phyloP scores from a whole-genome alignment of 1,139 yeast species.

The Debaryomyces coudertii region DNA sequence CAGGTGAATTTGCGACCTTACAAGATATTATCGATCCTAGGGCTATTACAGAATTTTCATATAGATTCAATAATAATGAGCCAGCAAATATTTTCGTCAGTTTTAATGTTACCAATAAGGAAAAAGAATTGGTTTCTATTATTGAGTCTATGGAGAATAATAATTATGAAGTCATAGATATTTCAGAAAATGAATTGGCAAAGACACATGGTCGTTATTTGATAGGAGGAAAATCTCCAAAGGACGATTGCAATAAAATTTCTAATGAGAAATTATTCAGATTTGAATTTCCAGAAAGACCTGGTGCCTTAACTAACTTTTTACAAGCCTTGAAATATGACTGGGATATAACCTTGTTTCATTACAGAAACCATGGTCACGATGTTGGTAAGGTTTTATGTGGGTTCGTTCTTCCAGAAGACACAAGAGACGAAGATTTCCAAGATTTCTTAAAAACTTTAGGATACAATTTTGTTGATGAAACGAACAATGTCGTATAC shows the following conservation, averaged over 20 bases:
- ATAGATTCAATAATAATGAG: constrained; percentile 63
- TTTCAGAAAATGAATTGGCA: constrained; percentile 91
- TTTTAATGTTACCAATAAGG: constrained; percentile 77
- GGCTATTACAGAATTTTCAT: constrained; percentile 89
- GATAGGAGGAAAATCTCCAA: constrained; percentile 81
- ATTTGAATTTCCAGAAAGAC: constrained; percentile 96
- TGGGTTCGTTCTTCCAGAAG: constrained; percentile 82
- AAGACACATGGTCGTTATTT: constrained; percentile 94
- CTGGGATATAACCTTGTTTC: constrained; percentile 94
- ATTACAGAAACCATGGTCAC: constrained; percentile 95
- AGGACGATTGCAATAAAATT: constrained; percentile 43
- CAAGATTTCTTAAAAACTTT: constrained; percentile 67
- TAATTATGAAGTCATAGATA: constrained; percentile 72
- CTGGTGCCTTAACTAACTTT: constrained; percentile 87
- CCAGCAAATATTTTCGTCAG: constrained; percentile 84
- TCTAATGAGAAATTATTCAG: constrained; percentile 75
- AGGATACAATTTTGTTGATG: constrained; percentile 80
- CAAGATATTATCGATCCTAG: constrained; percentile 82
- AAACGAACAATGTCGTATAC: constrained; percentile 82
- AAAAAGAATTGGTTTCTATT: constrained; percentile 50
- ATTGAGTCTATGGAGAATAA: constrained; percentile 43
- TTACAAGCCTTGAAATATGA: constrained; percentile 68
- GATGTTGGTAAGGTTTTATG: constrained; percentile 92
- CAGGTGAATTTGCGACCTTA: constrained; percentile 83
- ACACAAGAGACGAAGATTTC: constrained; percentile 63